A percentile compares a stretch with the other conserved stretches of the same genome.
Conservation (phyloP, 2,329 filamentous ascomycete species). For the Blumeriella jaapii region DNA sequence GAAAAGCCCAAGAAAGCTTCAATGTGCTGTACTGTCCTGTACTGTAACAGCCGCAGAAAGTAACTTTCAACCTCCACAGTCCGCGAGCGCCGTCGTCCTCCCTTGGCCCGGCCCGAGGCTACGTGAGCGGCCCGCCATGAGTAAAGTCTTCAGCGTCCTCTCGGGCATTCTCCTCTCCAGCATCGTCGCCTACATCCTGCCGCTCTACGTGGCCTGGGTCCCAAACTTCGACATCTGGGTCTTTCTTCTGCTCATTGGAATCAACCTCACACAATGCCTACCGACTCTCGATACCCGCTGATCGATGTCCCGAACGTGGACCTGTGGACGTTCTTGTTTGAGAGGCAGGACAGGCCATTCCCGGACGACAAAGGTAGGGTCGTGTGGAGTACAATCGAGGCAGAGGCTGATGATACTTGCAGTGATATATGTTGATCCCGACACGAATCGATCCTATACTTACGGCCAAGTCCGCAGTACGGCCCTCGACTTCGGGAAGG, state of each 20-base stretch:
- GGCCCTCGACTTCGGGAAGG: constrained; percentile 68
- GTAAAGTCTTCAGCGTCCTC: constrained; percentile 14
- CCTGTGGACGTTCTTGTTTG: constrained; percentile 69
- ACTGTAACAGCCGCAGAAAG: too few species aligned
- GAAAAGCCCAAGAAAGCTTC: too few species aligned
- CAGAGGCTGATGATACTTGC: constrained; percentile 8
- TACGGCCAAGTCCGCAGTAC: constrained; percentile 53
- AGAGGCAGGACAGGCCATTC: constrained; percentile 51
- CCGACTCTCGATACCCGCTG: constrained; percentile 16
- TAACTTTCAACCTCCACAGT: too few species aligned
- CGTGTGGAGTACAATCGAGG: not conserved
- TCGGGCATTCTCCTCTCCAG: constrained; percentile 17
- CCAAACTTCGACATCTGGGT: constrained; percentile 20
- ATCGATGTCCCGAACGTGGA: constrained; percentile 64
- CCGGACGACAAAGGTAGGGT: constrained; percentile 61
- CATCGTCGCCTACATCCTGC: constrained; percentile 14
- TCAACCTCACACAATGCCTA: constrained; percentile 26
- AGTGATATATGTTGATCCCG: constrained; percentile 72
- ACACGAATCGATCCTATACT: constrained; percentile 58
- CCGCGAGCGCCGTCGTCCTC: too few species aligned
- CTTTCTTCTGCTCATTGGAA: constrained; percentile 17
- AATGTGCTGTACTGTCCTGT: too few species aligned
- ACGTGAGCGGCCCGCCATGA: constrained; percentile 13
- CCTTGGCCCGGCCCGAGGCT: too few species aligned
- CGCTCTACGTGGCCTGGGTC: constrained; percentile 20